Conservation (phyloP, 768 basidiomycete genomes). For the Rhodosporidiobolus sp. region DNA sequence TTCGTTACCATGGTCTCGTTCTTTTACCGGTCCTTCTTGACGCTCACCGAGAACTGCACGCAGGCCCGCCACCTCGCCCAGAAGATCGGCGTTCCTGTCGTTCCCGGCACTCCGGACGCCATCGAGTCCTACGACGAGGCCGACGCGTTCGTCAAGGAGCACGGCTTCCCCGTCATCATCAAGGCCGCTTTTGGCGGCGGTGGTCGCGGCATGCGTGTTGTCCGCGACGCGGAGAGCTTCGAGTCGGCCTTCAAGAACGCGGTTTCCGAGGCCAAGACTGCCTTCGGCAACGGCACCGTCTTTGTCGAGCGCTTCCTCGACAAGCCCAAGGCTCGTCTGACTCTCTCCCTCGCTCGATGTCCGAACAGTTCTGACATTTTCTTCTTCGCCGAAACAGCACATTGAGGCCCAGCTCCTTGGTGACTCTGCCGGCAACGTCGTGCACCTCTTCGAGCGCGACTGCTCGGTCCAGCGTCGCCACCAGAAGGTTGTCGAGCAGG, state of each 20-base stretch:
- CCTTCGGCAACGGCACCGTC: conserved; percentile 97
- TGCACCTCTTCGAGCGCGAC: conserved; percentile 98
- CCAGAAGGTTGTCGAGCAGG: conserved; percentile 97
- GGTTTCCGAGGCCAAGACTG: conserved; percentile 88
- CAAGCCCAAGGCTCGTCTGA: conserved; percentile 96
- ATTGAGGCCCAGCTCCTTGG: conserved; percentile 97
- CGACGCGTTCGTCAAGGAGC: conserved; percentile 84
- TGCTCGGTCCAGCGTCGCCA: conserved; percentile 97
- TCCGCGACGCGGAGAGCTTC: conserved; percentile 89
- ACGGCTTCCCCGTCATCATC: conserved; percentile 77
- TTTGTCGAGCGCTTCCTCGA: conserved; percentile 98
- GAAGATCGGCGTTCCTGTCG: conserved; percentile 87
- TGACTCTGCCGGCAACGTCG: conserved; percentile 85
- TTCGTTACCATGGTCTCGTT: conserved; percentile 63
- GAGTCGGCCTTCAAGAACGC: conserved; percentile 84
- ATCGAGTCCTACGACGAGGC: conserved; percentile 76
- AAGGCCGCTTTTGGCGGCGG: conserved; percentile 84
- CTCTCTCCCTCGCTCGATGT: conserved; percentile 79
- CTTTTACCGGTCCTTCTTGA: background rate
- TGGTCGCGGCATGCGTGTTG: conserved; percentile 98
- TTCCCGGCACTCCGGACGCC: conserved; percentile 96
- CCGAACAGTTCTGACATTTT: conserved; percentile 65
- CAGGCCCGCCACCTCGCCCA: conserved; percentile 61
- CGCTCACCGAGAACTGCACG: background rate
- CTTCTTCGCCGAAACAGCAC: conserved; percentile 73